Base-by-base conservation (phyloP, 768 basidiomycete genomes). In the Tubosaeta brunneosetosa region DNA sequence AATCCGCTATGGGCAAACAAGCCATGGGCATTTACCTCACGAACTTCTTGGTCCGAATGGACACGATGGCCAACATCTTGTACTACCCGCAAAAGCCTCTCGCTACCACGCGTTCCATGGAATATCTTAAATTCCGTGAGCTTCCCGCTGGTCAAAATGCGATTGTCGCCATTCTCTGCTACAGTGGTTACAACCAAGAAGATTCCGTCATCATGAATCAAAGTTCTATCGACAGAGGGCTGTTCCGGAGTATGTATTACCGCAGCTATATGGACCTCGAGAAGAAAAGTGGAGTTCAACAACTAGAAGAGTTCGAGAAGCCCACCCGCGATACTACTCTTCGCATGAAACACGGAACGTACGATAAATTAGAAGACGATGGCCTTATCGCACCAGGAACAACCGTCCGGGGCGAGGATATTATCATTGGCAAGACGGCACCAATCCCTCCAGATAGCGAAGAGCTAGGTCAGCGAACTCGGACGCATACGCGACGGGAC, bases 161-260 rank as follows among this genome's bases (percentile, higher is more conserved):
- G 44, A 91, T 97, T 57, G 95, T 99, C 52, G 95, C 95, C 12
- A 98, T 99, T 64, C 76, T 98, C 50, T 97, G 94, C 66, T 99
- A 99, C 73, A 97, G 94, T 61, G 95, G 95, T 44, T 99, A 99
- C 74, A 99, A 99, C 70, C 97, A 99, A 73, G 97, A 98, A 82
- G 97, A 99, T 80, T 99, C 97, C 57, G 97, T 99, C 73, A 98
- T 99, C 74, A 97, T 99, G 95, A 98, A 98, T 69, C 97, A 99
- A 73, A 93, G 90, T 61, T 95, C 97, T 26, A 90, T 99, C 60
- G 95, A 99, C 66, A 90, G 97, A 53, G 95, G 97, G 53, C 79
- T 99, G 29, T 99, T 99, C 87, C 84, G 95, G 34, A 95, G 93
- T 76, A 90, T 99, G 63, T 99, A 98, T 71, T 98, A 97, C 69